phyloP scores from a whole-genome alignment of 768 basidiomycete genomes.

The Coprinellus micaceus region DNA sequence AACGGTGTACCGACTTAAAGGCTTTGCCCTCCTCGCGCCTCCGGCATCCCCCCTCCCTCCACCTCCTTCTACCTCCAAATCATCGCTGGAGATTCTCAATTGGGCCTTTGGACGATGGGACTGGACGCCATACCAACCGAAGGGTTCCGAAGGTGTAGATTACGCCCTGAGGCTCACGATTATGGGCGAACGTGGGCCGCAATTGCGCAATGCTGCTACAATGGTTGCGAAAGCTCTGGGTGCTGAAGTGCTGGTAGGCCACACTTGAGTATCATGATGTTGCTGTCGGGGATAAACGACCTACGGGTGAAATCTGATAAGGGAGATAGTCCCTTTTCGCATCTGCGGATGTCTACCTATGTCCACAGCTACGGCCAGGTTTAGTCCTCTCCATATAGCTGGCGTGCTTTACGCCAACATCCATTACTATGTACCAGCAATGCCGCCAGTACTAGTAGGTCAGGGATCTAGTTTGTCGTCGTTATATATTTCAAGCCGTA shows the following conservation, averaged over 20 bases:
- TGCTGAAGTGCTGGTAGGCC: slow-evolving; percentile 1
- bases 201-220: slow-evolving; percentile 47
- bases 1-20: slow-evolving; percentile 79
- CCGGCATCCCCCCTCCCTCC: slow-evolving; percentile 10
- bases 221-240: slow-evolving; percentile 49
- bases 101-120: slow-evolving; percentile 94
- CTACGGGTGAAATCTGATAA: too few relatives aligned
- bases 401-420: too few relatives aligned
- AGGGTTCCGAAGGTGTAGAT: slow-evolving; percentile 26
- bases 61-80: slow-evolving; percentile 15
- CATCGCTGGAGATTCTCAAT: slow-evolving; percentile 57
- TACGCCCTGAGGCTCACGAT: slow-evolving; percentile 64
- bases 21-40: slow-evolving; percentile 60
- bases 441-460: too few relatives aligned
- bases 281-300: too few relatives aligned
- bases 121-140: slow-evolving; percentile 29
- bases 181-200: slow-evolving; percentile 89
- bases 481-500: too few relatives aligned
- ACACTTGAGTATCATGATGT: too few relatives aligned
- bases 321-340: too few relatives aligned
- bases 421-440: too few relatives aligned
- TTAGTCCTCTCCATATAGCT: too few relatives aligned
- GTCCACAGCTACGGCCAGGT: too few relatives aligned
- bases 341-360: too few relatives aligned
- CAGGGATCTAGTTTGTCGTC: too few relatives aligned